A percentile compares a stretch with the other conserved stretches of the same genome.
These are phyloP conservation scores for Torulaspora quercuum DNA, from an alignment of 805 yeast species.

Conservation along the genomic window DNA sequence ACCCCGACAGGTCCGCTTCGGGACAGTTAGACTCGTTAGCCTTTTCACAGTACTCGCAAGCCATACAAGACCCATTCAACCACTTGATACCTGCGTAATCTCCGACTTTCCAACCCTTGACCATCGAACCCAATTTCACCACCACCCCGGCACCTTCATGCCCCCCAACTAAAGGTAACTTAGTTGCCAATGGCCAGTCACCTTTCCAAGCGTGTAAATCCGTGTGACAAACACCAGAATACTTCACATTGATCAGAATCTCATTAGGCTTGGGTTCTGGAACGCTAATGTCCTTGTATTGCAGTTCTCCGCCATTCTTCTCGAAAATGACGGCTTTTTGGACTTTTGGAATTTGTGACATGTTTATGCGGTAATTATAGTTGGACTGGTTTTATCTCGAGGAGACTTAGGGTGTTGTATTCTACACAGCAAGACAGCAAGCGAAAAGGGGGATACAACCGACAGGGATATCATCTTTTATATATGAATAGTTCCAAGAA, in stretches of 20 bases:
- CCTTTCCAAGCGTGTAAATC: conserved; percentile 93
- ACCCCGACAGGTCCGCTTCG: conserved; percentile 72
- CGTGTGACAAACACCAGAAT: conserved; percentile 92
- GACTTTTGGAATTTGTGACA: conserved; percentile 59
- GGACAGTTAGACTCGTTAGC: conserved; percentile 62
- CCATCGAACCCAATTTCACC: conserved; percentile 56
- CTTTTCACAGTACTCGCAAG: conserved; percentile 58
- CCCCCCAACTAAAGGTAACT: conserved; percentile 63
- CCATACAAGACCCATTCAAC: conserved; percentile 61
- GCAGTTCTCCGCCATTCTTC: conserved; percentile 58
- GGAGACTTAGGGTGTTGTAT: no score
- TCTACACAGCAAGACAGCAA: no score
- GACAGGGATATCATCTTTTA: no score
- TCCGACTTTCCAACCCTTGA: conserved; percentile 56
- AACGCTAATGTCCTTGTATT: conserved; percentile 71
- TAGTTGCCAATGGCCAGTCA: conserved; percentile 76
- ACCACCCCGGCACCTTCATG: conserved; percentile 70
- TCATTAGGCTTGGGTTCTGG: conserved; percentile 76
- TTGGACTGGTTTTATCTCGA: no score
- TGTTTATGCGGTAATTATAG: no score
- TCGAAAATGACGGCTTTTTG: conserved; percentile 73
- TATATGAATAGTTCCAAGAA: no score
- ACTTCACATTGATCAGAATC: conserved; percentile 73
- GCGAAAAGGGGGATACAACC: no score
- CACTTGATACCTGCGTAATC: conserved; percentile 65